A percentile compares a stretch with the other conserved stretches of the same genome.
These are phyloP conservation scores for Podospora didyma DNA, from an alignment of 495 filamentous ascomycete genomes.

Conservation along the genomic window DNA sequence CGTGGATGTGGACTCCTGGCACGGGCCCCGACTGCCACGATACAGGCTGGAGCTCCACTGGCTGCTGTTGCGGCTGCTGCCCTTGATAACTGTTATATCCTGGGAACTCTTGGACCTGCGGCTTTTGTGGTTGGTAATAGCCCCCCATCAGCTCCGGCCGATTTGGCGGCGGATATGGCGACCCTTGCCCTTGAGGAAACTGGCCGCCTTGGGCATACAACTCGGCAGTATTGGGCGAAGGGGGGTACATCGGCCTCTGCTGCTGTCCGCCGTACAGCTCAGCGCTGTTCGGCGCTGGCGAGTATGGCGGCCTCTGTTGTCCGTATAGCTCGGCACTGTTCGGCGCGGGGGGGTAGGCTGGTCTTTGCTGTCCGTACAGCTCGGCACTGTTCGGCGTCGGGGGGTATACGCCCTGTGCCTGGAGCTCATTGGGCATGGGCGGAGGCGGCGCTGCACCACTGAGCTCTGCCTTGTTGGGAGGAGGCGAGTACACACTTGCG, in stretches of 20 bases:
- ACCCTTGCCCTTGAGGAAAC: constrained; percentile 14
- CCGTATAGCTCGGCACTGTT: constrained; percentile 19
- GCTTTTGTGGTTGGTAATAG: constrained; percentile 17
- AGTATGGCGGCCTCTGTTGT: too few relatives aligned
- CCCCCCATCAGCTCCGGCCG: constrained; percentile 19
- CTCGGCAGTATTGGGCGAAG: constrained; percentile 11
- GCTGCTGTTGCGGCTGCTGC: constrained; percentile 14
- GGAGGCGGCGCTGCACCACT: constrained; percentile 25
- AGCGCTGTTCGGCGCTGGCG: too few relatives aligned
- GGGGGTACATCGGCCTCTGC: constrained; percentile 12
- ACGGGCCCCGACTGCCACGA: constrained; percentile 40
- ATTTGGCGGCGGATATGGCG: constrained; percentile 11
- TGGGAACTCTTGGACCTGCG: constrained; percentile 6
- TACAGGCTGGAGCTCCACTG: constrained; percentile 14
- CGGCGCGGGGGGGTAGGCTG: constrained; percentile 9
- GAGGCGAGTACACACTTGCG: constrained; percentile 16
- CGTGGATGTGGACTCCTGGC: constrained; percentile 22
- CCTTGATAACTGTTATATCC: not conserved
- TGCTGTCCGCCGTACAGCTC: constrained; percentile 14
- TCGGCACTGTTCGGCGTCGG: constrained; percentile 15
- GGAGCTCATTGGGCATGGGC: constrained; percentile 24
- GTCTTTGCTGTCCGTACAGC: constrained; percentile 12
- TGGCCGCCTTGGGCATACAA: constrained; percentile 20
- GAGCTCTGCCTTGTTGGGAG: constrained; percentile 26
- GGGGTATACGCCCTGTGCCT: constrained; percentile 15